Evolutionary conservation across 2,329 filamentous ascomycete genomes (phyloP).

Genomic region (Camptophora hylomeconis): DNA sequence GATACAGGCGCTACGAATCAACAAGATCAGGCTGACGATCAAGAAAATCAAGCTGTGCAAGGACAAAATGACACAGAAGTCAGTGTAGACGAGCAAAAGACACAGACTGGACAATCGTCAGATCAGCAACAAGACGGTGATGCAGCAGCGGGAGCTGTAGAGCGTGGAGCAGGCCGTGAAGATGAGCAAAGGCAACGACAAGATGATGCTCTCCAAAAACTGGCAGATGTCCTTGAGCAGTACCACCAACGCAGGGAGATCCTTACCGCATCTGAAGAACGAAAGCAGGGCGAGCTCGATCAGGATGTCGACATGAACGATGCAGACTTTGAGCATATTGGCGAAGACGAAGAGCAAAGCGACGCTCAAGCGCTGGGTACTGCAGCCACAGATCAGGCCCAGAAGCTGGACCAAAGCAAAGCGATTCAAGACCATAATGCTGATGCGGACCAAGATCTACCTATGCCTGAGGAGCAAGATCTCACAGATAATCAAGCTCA

Average conservation of each 20-base stretch:
- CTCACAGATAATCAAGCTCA: constrained; percentile 37
- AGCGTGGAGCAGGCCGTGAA: constrained; percentile 13
- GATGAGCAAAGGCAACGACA: constrained; percentile 21
- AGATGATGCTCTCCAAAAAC: constrained; percentile 75
- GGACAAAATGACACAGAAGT: constrained; percentile 13
- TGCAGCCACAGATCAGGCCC: constrained; percentile 74
- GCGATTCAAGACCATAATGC: constrained; percentile 51
- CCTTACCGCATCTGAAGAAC: constrained; percentile 42
- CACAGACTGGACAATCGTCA: constrained; percentile 12
- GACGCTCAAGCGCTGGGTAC: constrained; percentile 87
- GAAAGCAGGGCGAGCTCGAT: constrained; percentile 39
- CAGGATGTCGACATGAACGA: constrained; percentile 58
- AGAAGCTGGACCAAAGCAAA: constrained; percentile 76
- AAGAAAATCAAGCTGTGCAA: constrained; percentile 19
- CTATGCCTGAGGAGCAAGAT: constrained; percentile 41
- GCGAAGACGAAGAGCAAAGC: constrained; percentile 66
- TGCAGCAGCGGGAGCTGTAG: constrained; percentile 11
- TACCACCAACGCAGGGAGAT: constrained; percentile 92
- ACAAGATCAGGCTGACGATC: constrained; percentile 24
- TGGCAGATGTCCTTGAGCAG: constrained; percentile 81
- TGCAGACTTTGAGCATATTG: constrained; percentile 86
- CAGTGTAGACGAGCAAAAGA: constrained; percentile 10
- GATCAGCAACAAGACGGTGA: constrained; percentile 14
- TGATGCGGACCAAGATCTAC: constrained; percentile 32
- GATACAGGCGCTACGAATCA: constrained; percentile 28